Evolutionary conservation across 768 basidiomycete genomes (phyloP).

Genomic region (Boletus speciosus): DNA sequence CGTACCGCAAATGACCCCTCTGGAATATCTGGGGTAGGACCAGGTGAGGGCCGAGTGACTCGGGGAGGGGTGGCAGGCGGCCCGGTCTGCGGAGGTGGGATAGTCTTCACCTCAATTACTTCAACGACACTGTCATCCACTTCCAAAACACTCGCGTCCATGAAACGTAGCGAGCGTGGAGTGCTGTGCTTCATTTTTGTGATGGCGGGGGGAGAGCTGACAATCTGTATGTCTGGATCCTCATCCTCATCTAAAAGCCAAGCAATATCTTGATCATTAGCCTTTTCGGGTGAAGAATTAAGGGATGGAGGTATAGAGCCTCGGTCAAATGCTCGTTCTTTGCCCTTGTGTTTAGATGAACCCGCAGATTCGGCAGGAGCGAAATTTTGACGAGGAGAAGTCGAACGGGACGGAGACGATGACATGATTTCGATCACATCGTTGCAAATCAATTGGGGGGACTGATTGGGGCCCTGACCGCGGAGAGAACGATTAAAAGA

Average conservation of each 20-base stretch:
- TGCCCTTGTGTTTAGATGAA: slow-evolving; percentile 4
- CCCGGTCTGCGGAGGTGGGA: slow-evolving; percentile 19
- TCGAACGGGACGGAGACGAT: slow-evolving; percentile 24
- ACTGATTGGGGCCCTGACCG: background rate
- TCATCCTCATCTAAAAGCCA: slow-evolving; percentile 70
- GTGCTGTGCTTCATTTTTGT: slow-evolving; percentile 7
- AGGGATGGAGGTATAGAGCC: background rate
- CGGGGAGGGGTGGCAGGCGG: slow-evolving; percentile 34
- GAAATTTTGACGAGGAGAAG: slow-evolving; percentile 8
- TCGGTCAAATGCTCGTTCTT: slow-evolving; percentile 9
- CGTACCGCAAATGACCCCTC: slow-evolving; percentile 46
- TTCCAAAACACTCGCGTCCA: slow-evolving; percentile 22
- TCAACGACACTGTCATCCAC: slow-evolving; percentile 10
- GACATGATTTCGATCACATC: slow-evolving; percentile 34
- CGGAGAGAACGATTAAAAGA: slow-evolving; percentile 13
- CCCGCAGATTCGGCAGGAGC: background rate
- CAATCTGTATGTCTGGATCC: slow-evolving; percentile 49
- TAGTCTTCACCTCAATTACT: slow-evolving; percentile 21
- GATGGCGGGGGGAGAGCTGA: slow-evolving; percentile 47
- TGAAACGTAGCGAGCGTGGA: background rate
- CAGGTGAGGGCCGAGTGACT: slow-evolving; percentile 19
- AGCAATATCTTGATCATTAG: slow-evolving; percentile 44
- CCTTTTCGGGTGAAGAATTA: background rate
- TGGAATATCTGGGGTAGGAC: slow-evolving; percentile 29
- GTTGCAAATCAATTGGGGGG: slow-evolving; percentile 22